Evolutionary conservation across 2,329 filamentous ascomycete species (phyloP), one percentile per base, ranked within the genome.

Genomic region (Salinomyces thailandicus): DNA sequence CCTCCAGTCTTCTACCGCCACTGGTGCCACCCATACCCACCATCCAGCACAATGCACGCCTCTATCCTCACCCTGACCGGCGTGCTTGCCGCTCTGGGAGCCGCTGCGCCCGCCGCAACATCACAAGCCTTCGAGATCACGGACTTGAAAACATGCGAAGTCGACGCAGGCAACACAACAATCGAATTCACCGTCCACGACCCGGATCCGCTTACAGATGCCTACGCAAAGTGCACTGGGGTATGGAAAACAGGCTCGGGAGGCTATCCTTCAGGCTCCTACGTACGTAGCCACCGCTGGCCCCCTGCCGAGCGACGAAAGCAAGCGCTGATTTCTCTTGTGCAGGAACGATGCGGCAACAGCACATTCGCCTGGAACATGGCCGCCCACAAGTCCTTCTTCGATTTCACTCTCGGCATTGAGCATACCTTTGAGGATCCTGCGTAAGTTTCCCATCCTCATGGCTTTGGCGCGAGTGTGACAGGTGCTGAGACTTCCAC

Each of bases 391-490:
- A 39, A 26, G 15, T 37, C 35, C 31, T 20, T 45, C 19, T 32
- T 36, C n/a, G 31, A 41, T 11, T 58, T 55, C 41, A 43, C 39
- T 0, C 35, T 58, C 5, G 42, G 43, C 24, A 11, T 57, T 13
- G 43, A 50, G 39, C 50, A 57, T 32, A 29, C 18, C n/a, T 55
- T 49, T 35, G 37, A 38, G 9, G 54, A 57, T 39, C 46, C 49
- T 14, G 30, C 39, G 52, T 57, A 35, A 41, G 51, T 53, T 11
- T 13, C 7, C 22, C 15, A 5, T 37, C 18, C 32, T 36, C 28
- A 7, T 22, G 5, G 16, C 12, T 18, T 34, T 24, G 26, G 13
- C 12, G 7, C 37, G 29, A 18, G 9, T 29, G 16, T 9, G 5
- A 5, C 7, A 33, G 8, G 11, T 20, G 28, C 40, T 48, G 17